These are phyloP conservation scores for Letharia lupina DNA, from an alignment of 495 filamentous ascomycete species.

Conservation along the genomic window DNA sequence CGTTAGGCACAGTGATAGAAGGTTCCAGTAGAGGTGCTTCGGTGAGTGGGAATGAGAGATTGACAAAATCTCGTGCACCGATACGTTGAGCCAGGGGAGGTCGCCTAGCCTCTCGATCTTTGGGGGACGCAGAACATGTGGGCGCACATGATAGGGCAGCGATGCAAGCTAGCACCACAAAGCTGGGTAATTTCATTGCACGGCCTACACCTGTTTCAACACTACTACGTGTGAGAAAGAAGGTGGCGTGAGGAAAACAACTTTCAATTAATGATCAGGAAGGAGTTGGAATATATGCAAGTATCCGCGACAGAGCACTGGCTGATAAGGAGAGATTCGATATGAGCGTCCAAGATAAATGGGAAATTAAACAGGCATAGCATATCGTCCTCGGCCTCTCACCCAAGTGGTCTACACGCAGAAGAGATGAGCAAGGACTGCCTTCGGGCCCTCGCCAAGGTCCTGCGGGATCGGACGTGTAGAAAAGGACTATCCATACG, in stretches of 20 bases:
- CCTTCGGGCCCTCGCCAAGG: not conserved
- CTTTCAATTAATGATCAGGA: not conserved
- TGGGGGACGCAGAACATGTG: not conserved
- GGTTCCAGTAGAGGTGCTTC: not conserved
- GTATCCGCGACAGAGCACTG: not conserved
- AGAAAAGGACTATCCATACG: not conserved
- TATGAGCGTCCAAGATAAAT: not conserved
- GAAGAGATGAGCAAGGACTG: not conserved
- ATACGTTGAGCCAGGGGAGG: not conserved
- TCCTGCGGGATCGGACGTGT: too few species aligned
- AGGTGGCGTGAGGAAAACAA: not conserved
- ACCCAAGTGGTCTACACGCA: not conserved
- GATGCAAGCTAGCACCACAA: not conserved
- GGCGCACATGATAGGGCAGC: not conserved
- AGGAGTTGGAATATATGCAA: slow-evolving; percentile 5
- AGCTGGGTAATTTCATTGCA: not conserved
- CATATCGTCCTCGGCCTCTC: not conserved
- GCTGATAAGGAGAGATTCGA: too few species aligned
- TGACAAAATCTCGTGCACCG: not conserved
- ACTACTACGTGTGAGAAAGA: not conserved
- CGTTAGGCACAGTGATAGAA: not conserved
- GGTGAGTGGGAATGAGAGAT: not conserved
- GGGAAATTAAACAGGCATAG: not conserved
- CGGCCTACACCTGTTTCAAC: not conserved
- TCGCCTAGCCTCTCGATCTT: not conserved